phyloP scores from a whole-genome alignment of 176 grass and related monocot genomes.

The Triticum monococcum region DNA sequence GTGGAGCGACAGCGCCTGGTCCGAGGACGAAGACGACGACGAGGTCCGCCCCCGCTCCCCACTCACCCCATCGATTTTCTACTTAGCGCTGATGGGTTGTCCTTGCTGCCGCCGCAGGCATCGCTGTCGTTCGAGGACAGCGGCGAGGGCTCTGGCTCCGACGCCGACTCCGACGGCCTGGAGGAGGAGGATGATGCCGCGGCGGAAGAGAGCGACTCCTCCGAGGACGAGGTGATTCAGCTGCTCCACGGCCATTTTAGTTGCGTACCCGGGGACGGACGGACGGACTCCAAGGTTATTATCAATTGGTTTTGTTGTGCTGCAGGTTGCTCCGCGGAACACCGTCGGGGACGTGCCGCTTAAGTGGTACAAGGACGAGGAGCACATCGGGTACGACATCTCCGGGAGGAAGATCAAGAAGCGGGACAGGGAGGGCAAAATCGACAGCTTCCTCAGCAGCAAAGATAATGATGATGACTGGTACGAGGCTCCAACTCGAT shows the following conservation, averaged over 20 bases:
- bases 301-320: background rate
- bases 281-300: background rate
- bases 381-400: constrained; percentile 88
- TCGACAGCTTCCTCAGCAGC: constrained; percentile 60
- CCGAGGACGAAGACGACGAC: constrained; percentile 38
- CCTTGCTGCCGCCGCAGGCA: background rate
- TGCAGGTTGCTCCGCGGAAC: constrained; percentile 76
- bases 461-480: constrained; percentile 74
- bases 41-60: constrained; percentile 9
- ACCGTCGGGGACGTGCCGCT: constrained; percentile 80
- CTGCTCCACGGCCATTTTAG: background rate
- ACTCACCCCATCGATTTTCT: background rate
- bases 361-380: constrained; percentile 86
- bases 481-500: constrained; percentile 25
- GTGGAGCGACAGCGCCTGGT: constrained; percentile 48
- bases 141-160: constrained; percentile 22
- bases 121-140: constrained; percentile 46
- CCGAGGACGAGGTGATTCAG: constrained; percentile 72
- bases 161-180: background rate
- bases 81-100: background rate
- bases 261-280: background rate
- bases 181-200: background rate
- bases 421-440: constrained; percentile 69
- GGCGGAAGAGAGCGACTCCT: constrained; percentile 89
- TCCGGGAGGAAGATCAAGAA: constrained; percentile 79